Conservation (phyloP, 2,329 filamentous ascomycete genomes). For the Dothidotthia symphoricarpi region DNA sequence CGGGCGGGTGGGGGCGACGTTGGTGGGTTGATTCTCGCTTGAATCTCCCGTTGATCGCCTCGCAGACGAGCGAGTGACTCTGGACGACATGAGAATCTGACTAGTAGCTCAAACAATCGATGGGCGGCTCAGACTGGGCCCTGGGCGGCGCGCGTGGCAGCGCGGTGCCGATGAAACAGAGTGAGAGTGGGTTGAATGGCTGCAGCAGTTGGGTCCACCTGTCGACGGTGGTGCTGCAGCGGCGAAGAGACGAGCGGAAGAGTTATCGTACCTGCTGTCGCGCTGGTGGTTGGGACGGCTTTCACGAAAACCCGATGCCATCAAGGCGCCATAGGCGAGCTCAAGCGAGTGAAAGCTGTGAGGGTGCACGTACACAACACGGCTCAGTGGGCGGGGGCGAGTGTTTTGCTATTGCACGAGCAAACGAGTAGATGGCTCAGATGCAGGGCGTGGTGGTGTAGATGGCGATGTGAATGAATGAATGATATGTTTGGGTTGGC, state of each 20-base stretch:
- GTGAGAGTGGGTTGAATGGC: slow-evolving; percentile 17
- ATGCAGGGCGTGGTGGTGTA: slow-evolving; percentile 2
- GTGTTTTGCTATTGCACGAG: slow-evolving; percentile 5
- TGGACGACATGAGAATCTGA: slow-evolving; percentile 83
- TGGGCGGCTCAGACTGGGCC: slow-evolving; percentile 33
- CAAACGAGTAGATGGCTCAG: slow-evolving; percentile 11
- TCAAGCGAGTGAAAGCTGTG: slow-evolving; percentile 35
- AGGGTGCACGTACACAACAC: slow-evolving; percentile 11
- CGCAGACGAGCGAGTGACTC: slow-evolving; percentile 92
- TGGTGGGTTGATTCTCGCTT: slow-evolving; percentile 38
- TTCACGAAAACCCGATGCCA: slow-evolving; percentile 32
- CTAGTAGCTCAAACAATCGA: slow-evolving; percentile 27
- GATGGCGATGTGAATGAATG: neutral
- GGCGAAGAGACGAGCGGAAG: slow-evolving; percentile 18
- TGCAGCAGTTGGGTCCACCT: slow-evolving; percentile 7
- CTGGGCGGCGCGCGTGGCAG: slow-evolving; percentile 28
- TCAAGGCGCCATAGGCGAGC: slow-evolving; percentile 42
- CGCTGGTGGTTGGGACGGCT: slow-evolving; percentile 21
- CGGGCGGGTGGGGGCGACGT: slow-evolving; percentile 44
- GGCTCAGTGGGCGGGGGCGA: slow-evolving; percentile 7
- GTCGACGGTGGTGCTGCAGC: slow-evolving; percentile 7
- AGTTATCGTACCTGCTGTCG: slow-evolving; percentile 23
- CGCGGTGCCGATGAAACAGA: slow-evolving; percentile 27
- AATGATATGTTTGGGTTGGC: too few species aligned
- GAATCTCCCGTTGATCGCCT: slow-evolving; percentile 73